Evolutionary conservation across 306 rosid genomes (phyloP).

Genomic region (Cucurbita maxima): DNA sequence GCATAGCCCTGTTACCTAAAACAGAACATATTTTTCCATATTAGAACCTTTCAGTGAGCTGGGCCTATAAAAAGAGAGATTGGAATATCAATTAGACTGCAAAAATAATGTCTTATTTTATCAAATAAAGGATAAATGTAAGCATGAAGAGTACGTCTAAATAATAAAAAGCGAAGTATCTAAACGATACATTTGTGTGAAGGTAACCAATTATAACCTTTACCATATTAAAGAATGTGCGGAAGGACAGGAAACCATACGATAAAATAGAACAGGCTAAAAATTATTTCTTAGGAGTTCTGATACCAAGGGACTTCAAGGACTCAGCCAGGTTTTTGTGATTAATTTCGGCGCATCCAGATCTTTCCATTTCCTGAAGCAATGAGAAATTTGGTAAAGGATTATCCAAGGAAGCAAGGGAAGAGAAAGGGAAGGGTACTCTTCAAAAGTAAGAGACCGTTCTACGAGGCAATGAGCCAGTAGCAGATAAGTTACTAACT

Average conservation of each 20-base stretch:
- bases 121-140: background rate
- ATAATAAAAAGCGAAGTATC: background rate
- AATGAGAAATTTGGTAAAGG: constrained; percentile 5
- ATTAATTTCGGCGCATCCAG: constrained; percentile 38
- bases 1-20: constrained; percentile 84
- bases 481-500: background rate
- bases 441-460: background rate
- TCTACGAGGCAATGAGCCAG: background rate
- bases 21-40: background rate
- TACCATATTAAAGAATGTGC: background rate
- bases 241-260: background rate
- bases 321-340: constrained; percentile 58
- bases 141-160: background rate
- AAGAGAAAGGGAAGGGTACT: background rate
- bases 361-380: constrained; percentile 71
- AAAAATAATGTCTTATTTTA: background rate
- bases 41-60: background rate
- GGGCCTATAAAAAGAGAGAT: background rate
- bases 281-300: background rate
- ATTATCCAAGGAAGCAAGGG: background rate
- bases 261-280: background rate
- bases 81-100: background rate
- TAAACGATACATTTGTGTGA: background rate
- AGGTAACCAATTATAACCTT: background rate
- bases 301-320: constrained; percentile 63